phyloP scores from a whole-genome alignment of 305 asterid genomes.

The Fraxinus platypoda region DNA sequence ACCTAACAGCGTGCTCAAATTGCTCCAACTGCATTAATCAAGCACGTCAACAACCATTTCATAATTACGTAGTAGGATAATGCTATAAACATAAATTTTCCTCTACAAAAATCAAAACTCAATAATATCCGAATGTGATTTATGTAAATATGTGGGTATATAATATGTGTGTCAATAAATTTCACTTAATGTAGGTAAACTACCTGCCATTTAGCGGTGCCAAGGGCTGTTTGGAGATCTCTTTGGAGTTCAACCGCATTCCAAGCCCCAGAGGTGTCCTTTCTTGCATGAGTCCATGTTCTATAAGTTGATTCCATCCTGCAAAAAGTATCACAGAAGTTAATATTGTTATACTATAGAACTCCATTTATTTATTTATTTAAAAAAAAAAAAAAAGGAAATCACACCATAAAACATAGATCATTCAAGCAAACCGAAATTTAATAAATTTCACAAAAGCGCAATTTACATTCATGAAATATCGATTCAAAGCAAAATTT shows the following conservation, averaged over 20 bases:
- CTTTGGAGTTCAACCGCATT: conserved; percentile 66
- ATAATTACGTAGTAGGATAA: neutral
- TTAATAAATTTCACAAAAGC: neutral
- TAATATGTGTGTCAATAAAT: neutral
- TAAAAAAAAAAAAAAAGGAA: neutral
- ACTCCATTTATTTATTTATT: neutral
- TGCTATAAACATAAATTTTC: neutral
- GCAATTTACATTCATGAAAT: conserved; percentile 11
- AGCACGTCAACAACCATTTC: conserved; percentile 8
- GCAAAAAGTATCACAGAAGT: conserved; percentile 21
- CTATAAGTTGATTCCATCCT: conserved; percentile 96
- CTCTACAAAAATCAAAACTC: neutral
- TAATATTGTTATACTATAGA: neutral
- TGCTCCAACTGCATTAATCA: conserved; percentile 73
- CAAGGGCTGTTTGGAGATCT: conserved; percentile 78
- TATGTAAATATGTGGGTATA: neutral
- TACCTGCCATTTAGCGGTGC: conserved; percentile 98
- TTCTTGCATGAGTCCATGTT: conserved; percentile 78
- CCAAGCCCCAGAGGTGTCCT: conserved; percentile 65
- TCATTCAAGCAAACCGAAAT: neutral
- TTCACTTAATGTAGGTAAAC: conserved; percentile 14
- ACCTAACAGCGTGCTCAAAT: conserved; percentile 75
- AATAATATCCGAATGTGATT: neutral
- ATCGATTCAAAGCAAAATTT: neutral
- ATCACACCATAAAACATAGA: neutral